Percentiles rank a stretch among this genome's conserved stretches.
These are phyloP conservation scores for Hymenoscyphus linearis DNA, from an alignment of 2,329 filamentous ascomycete species.

Conservation along the genomic window DNA sequence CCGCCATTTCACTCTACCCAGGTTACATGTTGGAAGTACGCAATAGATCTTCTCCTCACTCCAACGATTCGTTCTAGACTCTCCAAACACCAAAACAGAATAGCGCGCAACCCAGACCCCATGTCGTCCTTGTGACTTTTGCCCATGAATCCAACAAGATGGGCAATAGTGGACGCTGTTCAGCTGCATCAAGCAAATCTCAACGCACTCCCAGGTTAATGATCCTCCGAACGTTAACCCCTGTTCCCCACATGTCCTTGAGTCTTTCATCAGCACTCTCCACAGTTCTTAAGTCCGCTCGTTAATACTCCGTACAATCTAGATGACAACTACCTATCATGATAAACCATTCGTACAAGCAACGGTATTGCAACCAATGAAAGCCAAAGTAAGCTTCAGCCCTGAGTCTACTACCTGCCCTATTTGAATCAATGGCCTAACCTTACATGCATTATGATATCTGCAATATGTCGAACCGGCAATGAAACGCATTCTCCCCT, in stretches of 20 bases:
- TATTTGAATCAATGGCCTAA: neutral
- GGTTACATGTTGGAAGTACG: too few relatives aligned
- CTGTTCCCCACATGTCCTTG: neutral
- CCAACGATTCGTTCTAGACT: neutral
- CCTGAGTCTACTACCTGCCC: neutral
- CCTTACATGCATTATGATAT: neutral
- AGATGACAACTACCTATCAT: neutral
- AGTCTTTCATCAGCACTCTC: neutral
- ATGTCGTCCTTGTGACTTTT: neutral
- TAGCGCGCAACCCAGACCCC: neutral
- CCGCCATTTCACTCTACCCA: too few relatives aligned
- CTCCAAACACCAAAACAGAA: neutral
- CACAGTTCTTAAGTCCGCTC: neutral
- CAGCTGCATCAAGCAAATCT: neutral
- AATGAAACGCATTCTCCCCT: neutral
- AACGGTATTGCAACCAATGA: neutral
- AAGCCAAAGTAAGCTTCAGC: neutral
- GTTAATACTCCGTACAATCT: neutral
- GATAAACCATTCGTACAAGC: neutral
- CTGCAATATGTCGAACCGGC: neutral
- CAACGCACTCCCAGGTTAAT: neutral
- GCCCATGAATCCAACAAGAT: neutral
- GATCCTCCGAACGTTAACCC: neutral
- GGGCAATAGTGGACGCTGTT: neutral
- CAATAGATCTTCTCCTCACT: too few relatives aligned